Evolutionary conservation across 2,329 filamentous ascomycete species (phyloP), one percentile per base, ranked within the genome.

Genomic region (Capronia epimyces): DNA sequence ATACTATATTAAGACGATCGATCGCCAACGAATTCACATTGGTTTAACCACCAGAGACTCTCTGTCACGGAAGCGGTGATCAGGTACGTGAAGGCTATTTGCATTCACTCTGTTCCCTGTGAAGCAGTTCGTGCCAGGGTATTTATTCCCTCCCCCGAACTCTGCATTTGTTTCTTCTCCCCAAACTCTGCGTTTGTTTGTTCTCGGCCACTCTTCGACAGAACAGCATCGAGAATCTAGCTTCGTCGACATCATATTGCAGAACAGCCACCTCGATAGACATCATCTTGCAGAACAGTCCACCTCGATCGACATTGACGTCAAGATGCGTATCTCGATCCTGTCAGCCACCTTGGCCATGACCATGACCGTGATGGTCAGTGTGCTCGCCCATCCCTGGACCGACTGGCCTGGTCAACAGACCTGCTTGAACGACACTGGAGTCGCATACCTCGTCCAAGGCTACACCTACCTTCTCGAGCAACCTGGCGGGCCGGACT

Each of bases 401-500:
- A 44, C 31, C 22, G 3, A 40, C 6, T 27, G 54, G 21, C 43
- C 21, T 8, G 45, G 20, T 10, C 40, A 31, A 25, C 37, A 24
- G 3, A 6, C 16, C 13, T 55, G 56, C 39, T 25, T 58, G 40
- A 50, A 50, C 21, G 31, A 41, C 10, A 22, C 25, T 25, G 43
- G 40, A 15, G 56, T 54, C 18, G 18, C 25, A 4, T 43, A 34
- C 37, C 25, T 56, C 22, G 21, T 58, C 31, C 24, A 50, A 10
- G 50, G 50, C 32, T 56, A 58, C 43, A 56, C 53, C 37, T 56
- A 58, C 43, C 48, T 58, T 9, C 55, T 56, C 16, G 31, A 54
- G 41, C 37, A 42, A 21, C 53, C 56, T 6, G 46, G 49, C 18
- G 56, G 56, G 2, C 18, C 48, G 4, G 45, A 55, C 27, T 57